Conservation (phyloP, 371 early-diverging fungal species). For the Mucor irregularis region DNA sequence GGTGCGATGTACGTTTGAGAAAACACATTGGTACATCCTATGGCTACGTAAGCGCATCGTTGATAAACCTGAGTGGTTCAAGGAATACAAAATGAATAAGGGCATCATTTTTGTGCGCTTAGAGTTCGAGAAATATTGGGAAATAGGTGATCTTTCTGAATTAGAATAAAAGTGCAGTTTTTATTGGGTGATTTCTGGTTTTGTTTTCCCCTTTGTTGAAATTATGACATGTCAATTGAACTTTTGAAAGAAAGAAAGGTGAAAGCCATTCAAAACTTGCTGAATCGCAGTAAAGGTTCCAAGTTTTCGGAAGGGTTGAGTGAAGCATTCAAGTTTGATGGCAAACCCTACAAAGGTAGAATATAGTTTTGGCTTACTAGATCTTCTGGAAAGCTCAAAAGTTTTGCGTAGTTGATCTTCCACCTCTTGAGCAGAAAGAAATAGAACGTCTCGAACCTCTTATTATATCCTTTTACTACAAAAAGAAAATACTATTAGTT, state of each 20-base stretch:
- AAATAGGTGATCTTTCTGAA: background rate
- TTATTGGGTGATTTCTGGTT: background rate
- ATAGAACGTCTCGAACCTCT: background rate
- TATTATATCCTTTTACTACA: slow-evolving; percentile 23
- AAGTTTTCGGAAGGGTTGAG: slow-evolving; percentile 6
- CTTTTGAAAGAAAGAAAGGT: background rate
- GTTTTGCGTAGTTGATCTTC: background rate
- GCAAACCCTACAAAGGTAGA: slow-evolving; percentile 4
- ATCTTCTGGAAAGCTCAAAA: background rate
- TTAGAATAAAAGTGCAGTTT: background rate
- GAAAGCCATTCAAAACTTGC: background rate
- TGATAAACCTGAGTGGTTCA: slow-evolving; percentile 72
- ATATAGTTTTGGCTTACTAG: background rate
- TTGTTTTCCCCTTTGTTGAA: background rate
- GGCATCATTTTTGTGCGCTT: slow-evolving; percentile 82
- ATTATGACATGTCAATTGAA: background rate
- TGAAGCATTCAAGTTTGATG: slow-evolving; percentile 7
- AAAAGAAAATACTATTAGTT: background rate
- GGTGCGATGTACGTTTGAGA: slow-evolving; percentile 29
- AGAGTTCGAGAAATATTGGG: slow-evolving; percentile 56
- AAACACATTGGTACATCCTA: slow-evolving; percentile 70
- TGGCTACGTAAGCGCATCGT: slow-evolving; percentile 71
- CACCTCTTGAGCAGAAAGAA: background rate
- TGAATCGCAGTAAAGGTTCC: background rate
- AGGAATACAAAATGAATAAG: slow-evolving; percentile 60